These are phyloP conservation scores for Protomyces macrosporus DNA, from an alignment of 1,139 yeast genomes.

Conservation along the genomic window DNA sequence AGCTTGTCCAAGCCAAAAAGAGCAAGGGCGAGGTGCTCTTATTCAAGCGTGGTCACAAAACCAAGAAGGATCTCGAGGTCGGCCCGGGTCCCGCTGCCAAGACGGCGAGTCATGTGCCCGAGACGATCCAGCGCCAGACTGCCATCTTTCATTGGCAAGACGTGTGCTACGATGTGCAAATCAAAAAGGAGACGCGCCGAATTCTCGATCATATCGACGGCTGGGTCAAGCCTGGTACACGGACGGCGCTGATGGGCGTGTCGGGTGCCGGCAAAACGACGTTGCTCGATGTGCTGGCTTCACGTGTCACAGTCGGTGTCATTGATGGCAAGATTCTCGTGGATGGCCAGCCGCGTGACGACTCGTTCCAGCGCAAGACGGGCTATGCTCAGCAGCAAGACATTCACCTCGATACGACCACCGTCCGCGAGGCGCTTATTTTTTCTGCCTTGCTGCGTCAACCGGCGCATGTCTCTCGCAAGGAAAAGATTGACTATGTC, in stretches of 20 bases:
- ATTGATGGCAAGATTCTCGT: constrained; percentile 72
- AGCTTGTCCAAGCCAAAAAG: constrained; percentile 47
- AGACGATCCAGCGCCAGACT: constrained; percentile 33
- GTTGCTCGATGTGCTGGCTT: constrained; percentile 63
- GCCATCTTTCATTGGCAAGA: constrained; percentile 46
- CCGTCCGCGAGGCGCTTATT: constrained; percentile 71
- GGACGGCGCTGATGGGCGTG: constrained; percentile 79
- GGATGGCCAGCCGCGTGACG: constrained; percentile 62
- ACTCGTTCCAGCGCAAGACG: constrained; percentile 72
- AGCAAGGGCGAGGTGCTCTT: constrained; percentile 52
- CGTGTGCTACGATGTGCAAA: constrained; percentile 44
- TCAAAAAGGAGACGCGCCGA: constrained; percentile 45
- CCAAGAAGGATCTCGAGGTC: constrained; percentile 4
- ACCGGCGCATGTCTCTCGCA: constrained; percentile 49
- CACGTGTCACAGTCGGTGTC: constrained; percentile 72
- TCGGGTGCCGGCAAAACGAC: constrained; percentile 87
- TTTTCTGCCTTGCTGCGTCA: constrained; percentile 74
- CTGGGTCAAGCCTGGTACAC: constrained; percentile 70
- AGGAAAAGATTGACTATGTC: constrained; percentile 64
- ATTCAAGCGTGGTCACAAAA: constrained; percentile 33
- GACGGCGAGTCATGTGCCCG: constrained; percentile 22
- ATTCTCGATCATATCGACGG: constrained; percentile 55
- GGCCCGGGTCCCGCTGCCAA: background rate
- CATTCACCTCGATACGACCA: constrained; percentile 64
- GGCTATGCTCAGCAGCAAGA: constrained; percentile 85